Conservation (phyloP, 108 stramenopile genomes). For the Aurantiochytrium sp. region DNA sequence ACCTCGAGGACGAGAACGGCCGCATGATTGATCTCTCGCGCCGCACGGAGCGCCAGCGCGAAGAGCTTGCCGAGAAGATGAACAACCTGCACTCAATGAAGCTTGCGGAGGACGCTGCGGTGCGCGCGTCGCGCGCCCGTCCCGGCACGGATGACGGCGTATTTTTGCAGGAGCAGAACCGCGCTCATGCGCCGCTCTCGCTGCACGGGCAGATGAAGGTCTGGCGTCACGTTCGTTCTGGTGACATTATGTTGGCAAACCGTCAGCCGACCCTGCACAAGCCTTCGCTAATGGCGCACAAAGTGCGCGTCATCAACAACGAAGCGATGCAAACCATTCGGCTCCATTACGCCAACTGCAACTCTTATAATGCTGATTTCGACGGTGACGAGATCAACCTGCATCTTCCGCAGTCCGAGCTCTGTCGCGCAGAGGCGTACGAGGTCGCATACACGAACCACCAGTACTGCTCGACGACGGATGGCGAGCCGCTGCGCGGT, state of each 20-base stretch:
- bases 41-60: conserved; percentile 15
- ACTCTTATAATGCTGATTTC: conserved; percentile 99
- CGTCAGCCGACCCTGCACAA: conserved; percentile 98
- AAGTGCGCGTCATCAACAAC: conserved; percentile 82
- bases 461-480: conserved; percentile 87
- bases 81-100: background rate
- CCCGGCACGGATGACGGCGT: conserved; percentile 25
- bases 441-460: conserved; percentile 82
- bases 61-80: conserved; percentile 13
- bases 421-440: conserved; percentile 87
- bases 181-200: background rate
- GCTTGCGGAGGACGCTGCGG: conserved; percentile 66
- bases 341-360: conserved; percentile 99
- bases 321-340: conserved; percentile 76
- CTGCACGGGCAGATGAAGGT: conserved; percentile 66
- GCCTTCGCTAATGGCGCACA: conserved; percentile 98
- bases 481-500: conserved; percentile 90
- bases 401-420: conserved; percentile 92
- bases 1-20: conserved; percentile 78
- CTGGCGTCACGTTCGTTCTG: conserved; percentile 84
- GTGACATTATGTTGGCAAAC: conserved; percentile 94
- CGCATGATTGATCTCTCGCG: conserved; percentile 66
- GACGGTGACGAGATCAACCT: conserved; percentile 99
- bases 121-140: conserved; percentile 71
- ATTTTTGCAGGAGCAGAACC: background rate